A percentile compares a stretch with the other conserved stretches of the same genome.
phyloP scores from a whole-genome alignment of 306 rosid species.

The Rosa lucieae region DNA sequence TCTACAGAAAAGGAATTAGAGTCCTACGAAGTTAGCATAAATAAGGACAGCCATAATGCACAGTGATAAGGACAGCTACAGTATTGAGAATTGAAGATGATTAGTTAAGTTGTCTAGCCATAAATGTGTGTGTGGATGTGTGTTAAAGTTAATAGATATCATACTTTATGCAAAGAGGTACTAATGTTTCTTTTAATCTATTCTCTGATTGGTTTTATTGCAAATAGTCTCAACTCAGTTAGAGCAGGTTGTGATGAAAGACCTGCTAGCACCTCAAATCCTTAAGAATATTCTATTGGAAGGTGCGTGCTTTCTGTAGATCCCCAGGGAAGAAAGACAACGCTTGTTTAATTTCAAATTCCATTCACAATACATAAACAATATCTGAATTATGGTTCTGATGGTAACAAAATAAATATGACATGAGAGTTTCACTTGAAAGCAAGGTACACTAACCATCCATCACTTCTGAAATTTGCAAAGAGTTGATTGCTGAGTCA shows the following conservation, averaged over 20 bases:
- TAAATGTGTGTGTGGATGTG: neutral
- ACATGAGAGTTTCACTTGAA: constrained; percentile 19
- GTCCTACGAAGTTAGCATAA: neutral
- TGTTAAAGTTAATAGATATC: neutral
- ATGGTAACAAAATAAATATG: neutral
- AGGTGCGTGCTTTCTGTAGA: neutral
- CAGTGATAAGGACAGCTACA: neutral
- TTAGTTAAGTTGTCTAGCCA: neutral
- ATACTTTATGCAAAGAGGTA: neutral
- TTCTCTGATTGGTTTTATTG: neutral
- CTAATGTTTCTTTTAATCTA: neutral
- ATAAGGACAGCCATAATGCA: neutral
- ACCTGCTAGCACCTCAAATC: neutral
- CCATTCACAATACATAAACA: neutral
- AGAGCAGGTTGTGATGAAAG: neutral
- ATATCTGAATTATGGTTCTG: constrained; percentile 11
- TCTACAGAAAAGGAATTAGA: neutral
- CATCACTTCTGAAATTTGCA: constrained; percentile 45
- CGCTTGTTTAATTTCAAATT: neutral
- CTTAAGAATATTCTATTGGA: neutral
- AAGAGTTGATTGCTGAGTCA: constrained; percentile 64
- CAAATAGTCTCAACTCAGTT: neutral
- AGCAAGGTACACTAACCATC: constrained; percentile 60
- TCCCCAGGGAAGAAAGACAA: neutral
- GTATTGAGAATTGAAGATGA: neutral